phyloP scores from a whole-genome alignment of 208 protist species.

The Jaenimonas drosophilae region DNA sequence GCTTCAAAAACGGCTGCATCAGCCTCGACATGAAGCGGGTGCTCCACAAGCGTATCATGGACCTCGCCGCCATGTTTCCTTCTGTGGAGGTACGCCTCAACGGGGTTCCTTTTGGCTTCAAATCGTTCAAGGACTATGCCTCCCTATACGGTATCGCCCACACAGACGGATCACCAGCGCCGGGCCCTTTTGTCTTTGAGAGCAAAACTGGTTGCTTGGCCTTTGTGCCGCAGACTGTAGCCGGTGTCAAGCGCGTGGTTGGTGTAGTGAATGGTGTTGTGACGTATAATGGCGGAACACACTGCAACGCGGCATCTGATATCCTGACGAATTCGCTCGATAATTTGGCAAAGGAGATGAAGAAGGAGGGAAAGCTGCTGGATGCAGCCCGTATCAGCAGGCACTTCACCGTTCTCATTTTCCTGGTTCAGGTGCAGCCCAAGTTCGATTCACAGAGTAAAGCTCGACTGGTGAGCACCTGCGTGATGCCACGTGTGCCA shows the following conservation, averaged over 20 bases:
- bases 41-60: slow-evolving; percentile 88
- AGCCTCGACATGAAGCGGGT: slow-evolving; percentile 80
- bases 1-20: slow-evolving; percentile 51
- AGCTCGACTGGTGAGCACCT: slow-evolving; percentile 92
- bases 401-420: slow-evolving; percentile 97
- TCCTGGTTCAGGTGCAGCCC: slow-evolving; percentile 98
- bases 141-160: slow-evolving; percentile 55
- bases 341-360: slow-evolving; percentile 36
- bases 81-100: slow-evolving; percentile 95
- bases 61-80: slow-evolving; percentile 89
- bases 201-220: slow-evolving; percentile 50
- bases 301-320: slow-evolving; percentile 96
- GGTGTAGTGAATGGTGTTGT: slow-evolving; percentile 98
- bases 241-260: slow-evolving; percentile 91
- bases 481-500: slow-evolving; percentile 66
- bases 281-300: slow-evolving; percentile 97
- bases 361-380: slow-evolving; percentile 81
- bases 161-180: slow-evolving; percentile 27
- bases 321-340: slow-evolving; percentile 69
- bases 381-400: slow-evolving; percentile 94
- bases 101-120: slow-evolving; percentile 87
- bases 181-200: slow-evolving; percentile 67
- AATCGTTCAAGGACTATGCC: slow-evolving; percentile 96
- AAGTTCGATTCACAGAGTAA: slow-evolving; percentile 99
- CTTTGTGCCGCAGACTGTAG: slow-evolving; percentile 84